phyloP scores from a whole-genome alignment of 768 basidiomycete genomes.

The Leucocoprinus birnbaumii region DNA sequence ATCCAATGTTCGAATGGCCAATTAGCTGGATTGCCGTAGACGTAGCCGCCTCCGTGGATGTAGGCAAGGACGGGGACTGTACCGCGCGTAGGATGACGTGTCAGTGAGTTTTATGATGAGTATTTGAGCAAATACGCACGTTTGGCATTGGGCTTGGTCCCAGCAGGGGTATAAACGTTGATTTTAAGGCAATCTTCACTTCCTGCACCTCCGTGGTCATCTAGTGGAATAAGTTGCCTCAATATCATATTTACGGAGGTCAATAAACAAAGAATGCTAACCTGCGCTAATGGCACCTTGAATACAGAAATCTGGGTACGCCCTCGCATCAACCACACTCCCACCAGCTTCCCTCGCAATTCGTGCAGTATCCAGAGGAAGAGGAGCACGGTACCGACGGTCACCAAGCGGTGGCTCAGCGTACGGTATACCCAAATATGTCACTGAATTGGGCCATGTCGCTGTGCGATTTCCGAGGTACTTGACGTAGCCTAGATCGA shows the following conservation, averaged over 20 bases:
- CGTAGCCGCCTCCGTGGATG: conserved; percentile 52
- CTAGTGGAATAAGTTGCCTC: conserved; percentile 26
- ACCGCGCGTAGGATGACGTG: neutral
- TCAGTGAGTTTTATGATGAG: too few species aligned
- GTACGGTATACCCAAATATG: conserved; percentile 58
- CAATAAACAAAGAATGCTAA: neutral
- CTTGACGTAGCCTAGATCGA: conserved; percentile 56
- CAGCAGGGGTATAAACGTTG: conserved; percentile 57
- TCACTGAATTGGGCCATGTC: conserved; percentile 44
- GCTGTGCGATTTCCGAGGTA: conserved; percentile 49
- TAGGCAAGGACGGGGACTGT: conserved; percentile 45
- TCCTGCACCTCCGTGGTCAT: conserved; percentile 59
- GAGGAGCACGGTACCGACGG: conserved; percentile 47
- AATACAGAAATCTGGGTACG: conserved; percentile 56
- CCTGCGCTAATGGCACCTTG: conserved; percentile 38
- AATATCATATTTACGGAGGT: neutral
- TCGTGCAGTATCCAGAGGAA: conserved; percentile 49
- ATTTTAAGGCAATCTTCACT: conserved; percentile 66
- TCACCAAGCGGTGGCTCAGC: conserved; percentile 55
- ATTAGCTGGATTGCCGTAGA: conserved; percentile 57
- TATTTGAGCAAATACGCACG: conserved; percentile 41
- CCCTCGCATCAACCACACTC: conserved; percentile 44
- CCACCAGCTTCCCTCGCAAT: conserved; percentile 32
- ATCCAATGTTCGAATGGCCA: conserved; percentile 71
- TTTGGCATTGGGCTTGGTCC: conserved; percentile 41